Evolutionary conservation across 2,329 filamentous ascomycete genomes (phyloP), one percentile per base, ranked within the genome.

Genomic region (Pestalotiopsis sp.): DNA sequence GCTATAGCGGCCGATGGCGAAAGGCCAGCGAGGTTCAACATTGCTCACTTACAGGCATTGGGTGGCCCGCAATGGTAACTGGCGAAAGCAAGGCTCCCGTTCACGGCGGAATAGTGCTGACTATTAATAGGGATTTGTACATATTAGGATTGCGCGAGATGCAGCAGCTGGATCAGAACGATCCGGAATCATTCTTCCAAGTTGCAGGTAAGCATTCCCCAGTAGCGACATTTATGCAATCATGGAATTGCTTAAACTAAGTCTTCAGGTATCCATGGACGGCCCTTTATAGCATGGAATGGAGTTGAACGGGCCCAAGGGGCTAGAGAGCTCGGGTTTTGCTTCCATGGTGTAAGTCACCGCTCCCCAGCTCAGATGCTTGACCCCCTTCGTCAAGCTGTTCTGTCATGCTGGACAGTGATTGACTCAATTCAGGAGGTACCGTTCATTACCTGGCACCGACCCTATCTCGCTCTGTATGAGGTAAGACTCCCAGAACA

Each of bases 361-460:
- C 9, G n/a, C 1, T 52, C 17, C 6, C 6, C n/a, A 22, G 6
- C 20, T 35, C 30, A 35, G 6, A 35, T 35, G 30, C 30, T 9
- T 52, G 4, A n/a, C 14, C 17, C 5, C 5, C 17, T n/a, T 6
- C 6, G 1, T 9, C 39, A 52, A 24, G 13, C n/a, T 38, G 7
- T 61, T 24, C 5, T 17, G 24, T 35, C 10, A 17, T 35, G 14
- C 22, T 17, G 56, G 60, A 65, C 7, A 10, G 3, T 68, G 26
- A 68, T 66, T 58, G 5, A 40, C 64, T 13, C 70, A 60, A 68
- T 24, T 17, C 55, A 85, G 84, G 82, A 86, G 73, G 76, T 80
- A n/a, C 73, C 84, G 26, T 86, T 88, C 70, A 73, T 82, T 6
- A 76, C 83, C 20, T 89, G 86, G 87, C 87, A 90, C 74, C 84